Base-by-base conservation (phyloP, 805 yeast genomes). In the Lachancea waltii region DNA sequence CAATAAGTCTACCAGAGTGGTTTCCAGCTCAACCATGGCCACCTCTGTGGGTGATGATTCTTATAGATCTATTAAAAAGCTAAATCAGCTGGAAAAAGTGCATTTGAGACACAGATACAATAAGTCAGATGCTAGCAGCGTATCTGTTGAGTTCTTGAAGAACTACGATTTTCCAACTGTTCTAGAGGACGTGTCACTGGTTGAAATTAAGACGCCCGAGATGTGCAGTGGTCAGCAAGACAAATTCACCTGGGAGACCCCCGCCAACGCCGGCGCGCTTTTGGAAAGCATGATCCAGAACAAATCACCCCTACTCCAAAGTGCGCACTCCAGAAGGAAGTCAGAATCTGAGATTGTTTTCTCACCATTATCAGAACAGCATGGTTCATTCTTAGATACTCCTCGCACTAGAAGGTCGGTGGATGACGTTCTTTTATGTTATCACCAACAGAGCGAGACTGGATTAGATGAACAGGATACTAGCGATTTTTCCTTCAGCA, bases 1-100 rank as follows among this genome's bases (percentile, higher is more conserved):
- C 4, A 22, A 21, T 23, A 28, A 10, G 14, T 25, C 32, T n/a
- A 34, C 32, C 9, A 22, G 37, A 17, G 35, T 62, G 37, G 46
- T 57, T 20, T 58, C 63, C 8, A 45, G 50, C 9, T 54, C 61
- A 2, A 58, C 63, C 1, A 53, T 58, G 54, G 63, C 57, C 5
- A 47, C 50, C 7, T 50, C 55, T 4, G 39, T 52, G 14, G 40
- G 43, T 25, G 43, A 50, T 14, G 49, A 45, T 7, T 36, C 44
- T 22, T 26, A 40, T 7, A 36, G 45, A 11, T 45, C 48, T 5
- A 15, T 45, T 4, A 38, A 41, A 10, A 39, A 43, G 15, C 25
- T 49, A n/a, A 38, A 36, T n/a, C 37, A 44, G 22, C 34, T 48
- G 36, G 54, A 51, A 18, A 50, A 44, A 20, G 36, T 36, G 11